These are phyloP conservation scores for Syzygium aromaticum DNA, from an alignment of 345 rosid species.

Conservation along the genomic window DNA sequence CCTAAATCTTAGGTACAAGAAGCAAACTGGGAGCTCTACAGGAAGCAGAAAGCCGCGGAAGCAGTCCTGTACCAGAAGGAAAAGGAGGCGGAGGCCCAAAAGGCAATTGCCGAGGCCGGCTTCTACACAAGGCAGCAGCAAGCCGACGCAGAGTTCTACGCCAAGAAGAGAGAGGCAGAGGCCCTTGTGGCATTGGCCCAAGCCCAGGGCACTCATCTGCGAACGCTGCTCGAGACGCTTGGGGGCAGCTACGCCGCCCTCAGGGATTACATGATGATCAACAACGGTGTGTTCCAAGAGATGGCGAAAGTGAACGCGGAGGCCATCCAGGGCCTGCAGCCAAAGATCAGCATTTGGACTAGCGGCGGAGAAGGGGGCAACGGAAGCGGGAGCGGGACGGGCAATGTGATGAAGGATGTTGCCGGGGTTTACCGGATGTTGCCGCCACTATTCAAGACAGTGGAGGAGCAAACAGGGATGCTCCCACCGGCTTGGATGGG, in stretches of 20 bases:
- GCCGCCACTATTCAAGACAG: constrained; percentile 69
- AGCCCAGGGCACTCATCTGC: constrained; percentile 53
- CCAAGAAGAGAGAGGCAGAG: constrained; percentile 56
- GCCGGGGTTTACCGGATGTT: constrained; percentile 63
- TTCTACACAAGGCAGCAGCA: constrained; percentile 36
- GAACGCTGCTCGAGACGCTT: constrained; percentile 42
- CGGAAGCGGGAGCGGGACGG: not conserved
- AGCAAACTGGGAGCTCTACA: constrained; percentile 12
- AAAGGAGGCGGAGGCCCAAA: constrained; percentile 59
- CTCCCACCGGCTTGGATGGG: constrained; percentile 66
- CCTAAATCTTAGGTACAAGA: constrained; percentile 4
- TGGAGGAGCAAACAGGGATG: constrained; percentile 79
- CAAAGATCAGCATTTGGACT: constrained; percentile 71
- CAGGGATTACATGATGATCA: constrained; percentile 59
- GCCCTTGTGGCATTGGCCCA: constrained; percentile 45
- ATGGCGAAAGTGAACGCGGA: constrained; percentile 51
- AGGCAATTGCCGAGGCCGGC: constrained; percentile 57
- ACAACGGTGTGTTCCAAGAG: constrained; percentile 37
- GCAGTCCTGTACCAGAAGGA: constrained; percentile 44
- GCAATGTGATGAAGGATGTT: constrained; percentile 45
- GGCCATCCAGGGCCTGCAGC: constrained; percentile 52
- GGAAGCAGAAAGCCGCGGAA: constrained; percentile 58
- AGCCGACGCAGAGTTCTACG: constrained; percentile 48
- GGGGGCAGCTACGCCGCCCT: constrained; percentile 44
- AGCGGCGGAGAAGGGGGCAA: constrained; percentile 15